Conservation (phyloP, 1,284 basidiomycete species). For the Sporisorium graminicola region DNA sequence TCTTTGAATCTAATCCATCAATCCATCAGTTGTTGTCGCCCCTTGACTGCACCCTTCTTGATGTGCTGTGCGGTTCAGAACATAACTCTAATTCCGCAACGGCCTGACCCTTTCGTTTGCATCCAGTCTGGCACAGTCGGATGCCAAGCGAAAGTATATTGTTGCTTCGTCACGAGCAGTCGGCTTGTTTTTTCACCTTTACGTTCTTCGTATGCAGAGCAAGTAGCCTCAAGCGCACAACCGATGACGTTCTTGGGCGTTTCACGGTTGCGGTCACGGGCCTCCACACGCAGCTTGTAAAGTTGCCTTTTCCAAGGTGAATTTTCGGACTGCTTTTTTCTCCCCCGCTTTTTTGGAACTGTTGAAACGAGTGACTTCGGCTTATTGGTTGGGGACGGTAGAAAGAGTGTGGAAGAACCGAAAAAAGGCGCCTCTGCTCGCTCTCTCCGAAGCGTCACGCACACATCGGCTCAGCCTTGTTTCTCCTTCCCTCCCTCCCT, state of each 20-base stretch:
- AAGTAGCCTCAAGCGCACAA: no score
- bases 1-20: no score
- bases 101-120: no score
- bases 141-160: background rate
- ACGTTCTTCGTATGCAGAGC: no score
- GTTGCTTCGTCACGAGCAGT: background rate
- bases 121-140: background rate
- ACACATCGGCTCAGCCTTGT: background rate
- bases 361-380: background rate
- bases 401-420: background rate
- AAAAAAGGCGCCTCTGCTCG: background rate
- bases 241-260: conserved; percentile 6
- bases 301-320: background rate
- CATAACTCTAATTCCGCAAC: no score
- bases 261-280: background rate
- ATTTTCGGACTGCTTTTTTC: background rate
- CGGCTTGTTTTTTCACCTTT: background rate
- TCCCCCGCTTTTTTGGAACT: background rate
- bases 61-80: no score
- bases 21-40: no score
- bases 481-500: background rate
- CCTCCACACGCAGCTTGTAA: conserved; percentile 7
- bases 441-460: background rate
- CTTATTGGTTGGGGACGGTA: background rate
- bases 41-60: no score